A percentile compares a stretch with the other conserved stretches of the same genome.
phyloP scores from a whole-genome alignment of 106 monocot genomes.

The Platanthera zijinensis region DNA sequence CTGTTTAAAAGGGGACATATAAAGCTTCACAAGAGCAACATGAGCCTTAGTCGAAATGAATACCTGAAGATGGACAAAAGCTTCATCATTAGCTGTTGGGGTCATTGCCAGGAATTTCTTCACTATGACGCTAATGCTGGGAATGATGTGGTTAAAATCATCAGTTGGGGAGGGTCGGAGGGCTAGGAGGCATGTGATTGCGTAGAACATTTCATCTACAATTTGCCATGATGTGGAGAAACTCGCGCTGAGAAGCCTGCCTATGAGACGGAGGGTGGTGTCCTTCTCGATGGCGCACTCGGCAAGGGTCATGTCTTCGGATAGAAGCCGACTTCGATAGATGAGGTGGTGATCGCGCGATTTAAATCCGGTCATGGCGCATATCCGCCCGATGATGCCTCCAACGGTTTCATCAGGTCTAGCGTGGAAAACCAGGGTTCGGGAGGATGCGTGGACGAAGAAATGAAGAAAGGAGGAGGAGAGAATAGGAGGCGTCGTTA shows the following conservation, averaged over 20 bases:
- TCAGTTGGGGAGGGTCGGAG: background rate
- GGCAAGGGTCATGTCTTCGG: constrained; percentile 25
- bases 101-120: constrained; percentile 37
- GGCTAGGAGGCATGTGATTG: background rate
- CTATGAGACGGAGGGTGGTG: constrained; percentile 38
- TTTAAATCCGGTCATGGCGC: constrained; percentile 10
- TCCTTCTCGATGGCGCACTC: constrained; percentile 29
- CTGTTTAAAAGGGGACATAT: constrained; percentile 4
- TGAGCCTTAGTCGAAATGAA: constrained; percentile 42
- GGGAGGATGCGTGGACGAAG: constrained; percentile 40
- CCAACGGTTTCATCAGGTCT: constrained; percentile 27
- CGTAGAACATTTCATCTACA: constrained; percentile 32
- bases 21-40: constrained; percentile 48
- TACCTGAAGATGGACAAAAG: constrained; percentile 31
- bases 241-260: constrained; percentile 43
- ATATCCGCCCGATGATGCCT: constrained; percentile 24
- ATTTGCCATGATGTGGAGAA: constrained; percentile 46
- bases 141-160: background rate
- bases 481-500: background rate
- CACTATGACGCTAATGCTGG: constrained; percentile 21
- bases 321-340: constrained; percentile 54
- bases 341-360: constrained; percentile 37
- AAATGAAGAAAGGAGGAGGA: constrained; percentile 41
- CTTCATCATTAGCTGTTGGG: background rate
- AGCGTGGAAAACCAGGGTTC: constrained; percentile 44